Evolutionary conservation across 176 grass and related monocot genomes (phyloP).

Genomic region (Themeda triandra): DNA sequence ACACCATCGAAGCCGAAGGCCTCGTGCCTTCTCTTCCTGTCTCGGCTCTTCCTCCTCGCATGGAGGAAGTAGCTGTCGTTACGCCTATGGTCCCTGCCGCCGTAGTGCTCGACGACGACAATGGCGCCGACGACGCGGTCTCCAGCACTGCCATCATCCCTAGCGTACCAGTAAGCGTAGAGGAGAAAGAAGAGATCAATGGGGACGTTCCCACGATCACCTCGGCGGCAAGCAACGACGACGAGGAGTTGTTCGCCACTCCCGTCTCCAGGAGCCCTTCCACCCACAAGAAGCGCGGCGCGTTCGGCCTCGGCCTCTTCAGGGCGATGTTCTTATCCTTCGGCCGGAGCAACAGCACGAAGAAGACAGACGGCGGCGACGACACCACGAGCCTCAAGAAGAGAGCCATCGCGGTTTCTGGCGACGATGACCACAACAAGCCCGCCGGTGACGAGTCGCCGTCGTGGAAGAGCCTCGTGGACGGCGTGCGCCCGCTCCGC

Average conservation of each 20-base stretch:
- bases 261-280: not conserved
- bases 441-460: not conserved
- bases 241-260: not conserved
- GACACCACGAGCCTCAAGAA: not conserved
- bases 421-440: no score
- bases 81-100: not conserved
- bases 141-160: not conserved
- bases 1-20: not conserved
- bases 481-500: conserved; percentile 54
- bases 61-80: conserved; percentile 7
- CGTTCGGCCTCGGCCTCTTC: conserved; percentile 34
- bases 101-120: not conserved
- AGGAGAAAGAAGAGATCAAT: not conserved
- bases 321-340: conserved; percentile 14
- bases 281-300: conserved; percentile 21
- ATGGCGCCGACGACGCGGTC: not conserved
- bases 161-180: not conserved
- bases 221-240: no score
- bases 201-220: not conserved
- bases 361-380: not conserved
- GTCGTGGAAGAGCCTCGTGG: conserved; percentile 50
- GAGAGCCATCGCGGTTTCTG: not conserved
- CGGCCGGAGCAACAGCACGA: not conserved
- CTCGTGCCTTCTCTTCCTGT: not conserved
- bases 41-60: not conserved